Percentiles rank a stretch among this genome's conserved stretches.
These are phyloP conservation scores for Eudorina sp. DNA, from an alignment of 139 green algal species.

Conservation along the genomic window DNA sequence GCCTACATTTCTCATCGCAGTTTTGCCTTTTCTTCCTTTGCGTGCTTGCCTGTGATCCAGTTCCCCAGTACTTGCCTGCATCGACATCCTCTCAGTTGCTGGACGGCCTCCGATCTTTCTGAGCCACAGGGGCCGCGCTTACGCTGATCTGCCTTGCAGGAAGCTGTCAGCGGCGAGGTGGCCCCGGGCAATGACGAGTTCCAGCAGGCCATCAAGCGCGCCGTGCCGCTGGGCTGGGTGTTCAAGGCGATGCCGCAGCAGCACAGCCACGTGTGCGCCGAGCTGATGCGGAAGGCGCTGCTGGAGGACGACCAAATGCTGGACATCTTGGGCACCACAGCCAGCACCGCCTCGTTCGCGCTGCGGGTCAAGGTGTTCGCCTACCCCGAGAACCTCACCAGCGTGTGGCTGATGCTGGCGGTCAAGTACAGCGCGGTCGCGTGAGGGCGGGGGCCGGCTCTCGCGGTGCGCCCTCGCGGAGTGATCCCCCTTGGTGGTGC, in stretches of 20 bases:
- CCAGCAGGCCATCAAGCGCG: conserved; percentile 68
- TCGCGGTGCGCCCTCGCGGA: too few species aligned
- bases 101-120: too few species aligned
- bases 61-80: too few species aligned
- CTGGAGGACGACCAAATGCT: conserved; percentile 52
- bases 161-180: conserved; percentile 61
- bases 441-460: too few species aligned
- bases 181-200: conserved; percentile 71
- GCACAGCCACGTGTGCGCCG: conserved; percentile 47
- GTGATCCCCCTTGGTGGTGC: too few species aligned
- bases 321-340: conserved; percentile 57
- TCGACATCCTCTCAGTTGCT: too few species aligned
- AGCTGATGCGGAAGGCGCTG: conserved; percentile 17
- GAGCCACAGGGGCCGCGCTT: too few species aligned
- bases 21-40: too few species aligned
- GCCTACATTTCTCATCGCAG: too few species aligned
- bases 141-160: too few species aligned
- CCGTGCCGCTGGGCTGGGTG: conserved; percentile 65
- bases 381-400: conserved; percentile 59
- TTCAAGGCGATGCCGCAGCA: conserved; percentile 75
- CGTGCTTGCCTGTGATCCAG: too few species aligned
- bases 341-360: conserved; percentile 49
- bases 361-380: conserved; percentile 59
- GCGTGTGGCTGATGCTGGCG: conserved; percentile 69
- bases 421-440: conserved; percentile 56